Evolutionary conservation across 352 stramenopile genomes (phyloP), one percentile per base, ranked within the genome.

Genomic region (Phytophthora pini): DNA sequence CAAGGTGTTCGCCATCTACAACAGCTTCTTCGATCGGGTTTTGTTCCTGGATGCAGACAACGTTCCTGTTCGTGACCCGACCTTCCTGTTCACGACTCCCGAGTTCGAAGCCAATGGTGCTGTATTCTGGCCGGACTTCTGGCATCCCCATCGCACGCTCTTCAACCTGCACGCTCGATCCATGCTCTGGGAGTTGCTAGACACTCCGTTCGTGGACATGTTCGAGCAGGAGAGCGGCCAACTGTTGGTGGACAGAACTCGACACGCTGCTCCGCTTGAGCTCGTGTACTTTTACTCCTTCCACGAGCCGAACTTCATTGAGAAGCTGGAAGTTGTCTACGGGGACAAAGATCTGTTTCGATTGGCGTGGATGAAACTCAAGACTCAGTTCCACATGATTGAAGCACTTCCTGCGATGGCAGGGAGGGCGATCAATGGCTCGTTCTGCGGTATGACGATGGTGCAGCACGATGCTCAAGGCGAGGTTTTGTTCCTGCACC

Each of bases 91-190:
- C 66, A 22, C 61, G 2, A 56, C 55, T 0, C 15, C 36, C 0
- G 71, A 80, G 48, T 88, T 84, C 31, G 34, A 55, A 22, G 43
- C 46, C 2, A 75, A 66, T 0, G 80, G 81, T 6, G 80, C 81
- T 8, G 24, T 92, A 0, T 89, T 92, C 48, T 92, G 82, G 82
- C 82, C 82, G 1, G 82, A 91, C 41, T 88, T 88, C 46, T 91
- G 76, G 78, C 80, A 90, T 38, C 76, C 78, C 8, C 51, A 31
- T 22, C 66, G 72, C 46, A 82, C 78, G 1, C 74, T 88, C 22
- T 89, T 87, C 57, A 89, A 89, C 59, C 44, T 89, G 15, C 74
- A 89, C 38, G 65, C 69, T 22, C 46, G 62, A 34, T 84, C 74
- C 24, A 71, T 87, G 46, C 57, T 89, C 12, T 89, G 80, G 80